Conservation (phyloP, 495 filamentous ascomycete genomes). For the Pseudevernia furfuracea region DNA sequence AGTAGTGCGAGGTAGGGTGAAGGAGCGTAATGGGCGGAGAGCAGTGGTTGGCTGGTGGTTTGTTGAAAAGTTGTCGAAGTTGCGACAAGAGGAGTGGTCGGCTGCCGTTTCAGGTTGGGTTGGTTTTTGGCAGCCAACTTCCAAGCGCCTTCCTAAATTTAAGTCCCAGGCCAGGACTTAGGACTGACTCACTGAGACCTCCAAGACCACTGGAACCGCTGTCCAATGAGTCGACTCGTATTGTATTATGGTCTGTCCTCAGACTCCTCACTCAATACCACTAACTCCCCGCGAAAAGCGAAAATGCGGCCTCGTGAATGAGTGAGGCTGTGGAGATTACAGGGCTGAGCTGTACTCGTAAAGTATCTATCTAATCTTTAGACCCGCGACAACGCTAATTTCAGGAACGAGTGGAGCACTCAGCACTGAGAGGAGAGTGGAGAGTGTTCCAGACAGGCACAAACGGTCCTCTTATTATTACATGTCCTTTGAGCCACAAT, state of each 20-base stretch:
- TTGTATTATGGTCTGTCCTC: not conserved
- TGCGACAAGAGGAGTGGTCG: constrained; percentile 15
- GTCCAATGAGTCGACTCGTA: not conserved
- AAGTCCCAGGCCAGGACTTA: not conserved
- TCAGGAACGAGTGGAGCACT: constrained; percentile 2
- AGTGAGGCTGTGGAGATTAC: not conserved
- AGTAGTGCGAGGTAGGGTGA: constrained; percentile 21
- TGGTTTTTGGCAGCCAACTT: not conserved
- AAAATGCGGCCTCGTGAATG: not conserved
- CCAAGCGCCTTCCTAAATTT: constrained; percentile 8
- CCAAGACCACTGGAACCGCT: not conserved
- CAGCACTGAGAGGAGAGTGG: not conserved
- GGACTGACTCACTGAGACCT: not conserved
- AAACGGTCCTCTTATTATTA: not conserved
- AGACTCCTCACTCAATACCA: too few species aligned
- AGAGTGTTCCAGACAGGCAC: not conserved
- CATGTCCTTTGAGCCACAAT: not conserved
- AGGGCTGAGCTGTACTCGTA: not conserved
- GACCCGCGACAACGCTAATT: not conserved
- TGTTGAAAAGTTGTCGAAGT: constrained; percentile 10
- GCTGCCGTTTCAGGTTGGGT: constrained; percentile 15
- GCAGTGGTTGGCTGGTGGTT: constrained; percentile 18
- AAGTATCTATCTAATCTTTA: not conserved
- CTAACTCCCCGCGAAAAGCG: not conserved
- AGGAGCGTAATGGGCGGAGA: constrained; percentile 25